Conservation (phyloP, 2,329 filamentous ascomycete genomes). For the Aspergillus sp. region DNA sequence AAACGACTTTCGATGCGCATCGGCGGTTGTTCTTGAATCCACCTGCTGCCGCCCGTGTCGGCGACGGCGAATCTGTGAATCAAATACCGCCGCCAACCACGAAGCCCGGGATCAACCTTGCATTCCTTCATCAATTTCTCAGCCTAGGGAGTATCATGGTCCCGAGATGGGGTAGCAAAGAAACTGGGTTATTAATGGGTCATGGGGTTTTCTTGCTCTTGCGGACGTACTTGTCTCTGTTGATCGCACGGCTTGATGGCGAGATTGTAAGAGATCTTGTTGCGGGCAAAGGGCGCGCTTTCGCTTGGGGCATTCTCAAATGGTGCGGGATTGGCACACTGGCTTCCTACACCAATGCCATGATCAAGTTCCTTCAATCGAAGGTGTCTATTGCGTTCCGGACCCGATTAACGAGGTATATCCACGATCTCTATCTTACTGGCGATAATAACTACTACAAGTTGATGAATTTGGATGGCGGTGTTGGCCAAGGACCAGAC, state of each 20-base stretch:
- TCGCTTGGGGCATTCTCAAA: conserved; percentile 85
- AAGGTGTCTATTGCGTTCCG: conserved; percentile 98
- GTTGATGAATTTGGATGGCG: conserved; percentile 86
- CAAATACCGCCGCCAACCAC: conserved; percentile 83
- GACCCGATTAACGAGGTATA: conserved; percentile 90
- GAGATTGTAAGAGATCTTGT: conserved; percentile 95
- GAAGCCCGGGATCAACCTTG: conserved; percentile 91
- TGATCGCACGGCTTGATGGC: conserved; percentile 90
- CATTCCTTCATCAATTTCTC: conserved; percentile 94
- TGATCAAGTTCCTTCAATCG: conserved; percentile 97
- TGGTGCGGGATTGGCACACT: conserved; percentile 94
- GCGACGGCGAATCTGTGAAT: conserved; percentile 60
- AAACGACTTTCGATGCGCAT: conserved; percentile 94
- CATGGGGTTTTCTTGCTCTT: conserved; percentile 89
- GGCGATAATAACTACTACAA: conserved; percentile 97
- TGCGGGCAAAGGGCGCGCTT: conserved; percentile 86
- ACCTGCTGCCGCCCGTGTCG: conserved; percentile 76
- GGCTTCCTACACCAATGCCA: conserved; percentile 95
- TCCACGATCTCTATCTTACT: conserved; percentile 95
- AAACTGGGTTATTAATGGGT: conserved; percentile 84
- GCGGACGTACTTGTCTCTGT: conserved; percentile 87
- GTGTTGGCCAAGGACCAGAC: conserved; percentile 86
- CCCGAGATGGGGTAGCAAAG: conserved; percentile 91
- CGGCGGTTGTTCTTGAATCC: conserved; percentile 89
- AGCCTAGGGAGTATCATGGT: conserved; percentile 98